Evolutionary conservation across 164 flowering plant species (phyloP).

Genomic region (Vitis cinerea): DNA sequence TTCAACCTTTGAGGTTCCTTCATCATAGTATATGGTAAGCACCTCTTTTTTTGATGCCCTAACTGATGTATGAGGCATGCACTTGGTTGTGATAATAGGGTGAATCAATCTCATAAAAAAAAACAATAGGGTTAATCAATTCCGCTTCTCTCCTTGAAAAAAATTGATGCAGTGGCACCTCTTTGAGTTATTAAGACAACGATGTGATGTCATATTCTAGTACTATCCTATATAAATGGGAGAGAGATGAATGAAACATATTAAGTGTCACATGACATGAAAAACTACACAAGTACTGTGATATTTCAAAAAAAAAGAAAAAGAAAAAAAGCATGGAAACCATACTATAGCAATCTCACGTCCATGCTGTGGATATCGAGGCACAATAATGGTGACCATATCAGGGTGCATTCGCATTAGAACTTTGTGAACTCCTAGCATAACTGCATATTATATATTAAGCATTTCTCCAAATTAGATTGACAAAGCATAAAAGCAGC

Average conservation of each 20-base stretch:
- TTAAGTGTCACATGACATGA: not conserved
- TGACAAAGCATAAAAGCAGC: constrained; percentile 4
- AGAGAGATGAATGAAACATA: too few relatives aligned
- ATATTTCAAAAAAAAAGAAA: not conserved
- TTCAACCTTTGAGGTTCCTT: not conserved
- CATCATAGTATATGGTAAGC: not conserved
- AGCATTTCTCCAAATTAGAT: not conserved
- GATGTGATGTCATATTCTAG: too few relatives aligned
- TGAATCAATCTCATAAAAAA: not conserved
- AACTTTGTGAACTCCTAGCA: constrained; percentile 60
- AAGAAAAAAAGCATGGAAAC: constrained; percentile 10
- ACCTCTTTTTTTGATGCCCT: not conserved
- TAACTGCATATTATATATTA: constrained; percentile 47
- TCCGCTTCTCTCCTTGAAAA: not conserved
- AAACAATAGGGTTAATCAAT: not conserved
- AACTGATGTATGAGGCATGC: not conserved
- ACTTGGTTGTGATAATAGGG: not conserved
- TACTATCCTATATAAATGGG: too few relatives aligned
- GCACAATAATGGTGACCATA: constrained; percentile 70
- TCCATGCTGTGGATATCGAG: constrained; percentile 81
- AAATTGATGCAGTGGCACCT: too few relatives aligned
- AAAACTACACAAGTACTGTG: not conserved
- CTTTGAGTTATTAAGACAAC: too few relatives aligned
- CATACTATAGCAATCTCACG: constrained; percentile 62
- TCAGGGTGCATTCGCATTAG: constrained; percentile 52